Evolutionary conservation across 148 eudicot genomes (phyloP).

Genomic region (Selenicereus undatus): DNA sequence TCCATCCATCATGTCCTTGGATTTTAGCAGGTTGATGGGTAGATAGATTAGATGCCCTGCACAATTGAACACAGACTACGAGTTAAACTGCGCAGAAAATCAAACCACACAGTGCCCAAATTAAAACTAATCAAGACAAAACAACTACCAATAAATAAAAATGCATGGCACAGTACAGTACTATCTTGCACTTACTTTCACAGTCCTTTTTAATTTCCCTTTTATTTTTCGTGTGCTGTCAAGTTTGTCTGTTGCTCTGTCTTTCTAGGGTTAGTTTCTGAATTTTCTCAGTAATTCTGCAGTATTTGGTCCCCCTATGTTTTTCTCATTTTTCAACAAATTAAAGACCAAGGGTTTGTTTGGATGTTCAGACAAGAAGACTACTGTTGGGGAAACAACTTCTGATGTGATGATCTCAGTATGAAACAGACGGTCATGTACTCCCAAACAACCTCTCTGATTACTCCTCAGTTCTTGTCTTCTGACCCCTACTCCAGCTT

Average conservation of each 20-base stretch:
- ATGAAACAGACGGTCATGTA: conserved; percentile 30
- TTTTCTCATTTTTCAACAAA: not conserved
- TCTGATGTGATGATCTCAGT: conserved; percentile 15
- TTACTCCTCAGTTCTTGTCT: conserved; percentile 22
- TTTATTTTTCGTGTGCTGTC: not conserved
- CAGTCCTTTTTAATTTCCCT: not conserved
- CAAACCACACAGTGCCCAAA: too few species aligned
- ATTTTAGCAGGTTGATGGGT: not conserved
- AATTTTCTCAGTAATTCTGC: conserved; percentile 10
- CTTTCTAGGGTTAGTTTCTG: conserved; percentile 15
- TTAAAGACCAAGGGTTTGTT: conserved; percentile 7
- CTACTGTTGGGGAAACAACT: conserved; percentile 21
- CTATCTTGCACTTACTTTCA: not conserved
- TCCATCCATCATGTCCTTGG: not conserved
- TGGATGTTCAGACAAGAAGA: conserved; percentile 24
- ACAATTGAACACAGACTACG: not conserved
- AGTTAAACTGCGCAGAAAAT: too few species aligned
- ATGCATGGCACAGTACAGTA: too few species aligned
- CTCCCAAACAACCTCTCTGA: conserved; percentile 22
- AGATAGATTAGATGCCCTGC: not conserved
- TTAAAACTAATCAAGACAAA: too few species aligned
- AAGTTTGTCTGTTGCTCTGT: not conserved
- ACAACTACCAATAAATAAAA: not conserved
- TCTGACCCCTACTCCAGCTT: not conserved
- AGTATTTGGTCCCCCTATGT: not conserved